Evolutionary conservation across 495 filamentous ascomycete species (phyloP).

Genomic region (Xylaria curta): DNA sequence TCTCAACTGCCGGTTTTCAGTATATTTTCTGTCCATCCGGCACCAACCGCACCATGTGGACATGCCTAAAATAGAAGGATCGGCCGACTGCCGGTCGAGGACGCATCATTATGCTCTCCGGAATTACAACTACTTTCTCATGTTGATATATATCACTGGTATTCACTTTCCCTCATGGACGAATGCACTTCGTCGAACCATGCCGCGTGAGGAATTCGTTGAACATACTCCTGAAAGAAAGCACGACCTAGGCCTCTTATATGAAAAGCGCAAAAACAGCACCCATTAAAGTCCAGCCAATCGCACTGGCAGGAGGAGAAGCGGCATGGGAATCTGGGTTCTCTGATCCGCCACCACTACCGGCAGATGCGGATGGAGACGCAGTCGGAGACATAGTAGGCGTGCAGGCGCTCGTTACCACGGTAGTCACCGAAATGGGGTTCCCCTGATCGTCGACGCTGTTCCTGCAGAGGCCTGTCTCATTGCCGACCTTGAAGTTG

Average conservation of each 20-base stretch:
- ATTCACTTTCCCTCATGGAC: not conserved
- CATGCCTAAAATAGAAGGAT: not conserved
- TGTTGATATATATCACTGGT: not conserved
- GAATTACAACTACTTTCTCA: not conserved
- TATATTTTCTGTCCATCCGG: not conserved
- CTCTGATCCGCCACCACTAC: not conserved
- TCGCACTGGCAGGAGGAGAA: not conserved
- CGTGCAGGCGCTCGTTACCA: not conserved
- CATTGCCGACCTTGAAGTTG: not conserved
- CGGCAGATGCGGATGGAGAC: not conserved
- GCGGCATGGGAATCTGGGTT: not conserved
- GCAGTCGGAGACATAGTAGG: not conserved
- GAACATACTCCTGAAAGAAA: not conserved
- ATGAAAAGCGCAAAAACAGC: not conserved
- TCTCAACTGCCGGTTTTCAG: conserved; percentile 3
- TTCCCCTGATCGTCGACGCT: not conserved
- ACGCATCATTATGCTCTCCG: not conserved
- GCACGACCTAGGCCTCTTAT: not conserved
- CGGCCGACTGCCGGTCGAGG: not conserved
- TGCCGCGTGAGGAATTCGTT: not conserved
- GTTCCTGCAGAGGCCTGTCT: not conserved
- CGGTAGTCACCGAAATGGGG: not conserved
- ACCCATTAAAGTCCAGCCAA: not conserved
- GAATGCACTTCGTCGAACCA: not conserved
- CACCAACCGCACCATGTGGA: not conserved